phyloP scores from a whole-genome alignment of 179 eudicot genomes.

The Patellifolia procumbens region DNA sequence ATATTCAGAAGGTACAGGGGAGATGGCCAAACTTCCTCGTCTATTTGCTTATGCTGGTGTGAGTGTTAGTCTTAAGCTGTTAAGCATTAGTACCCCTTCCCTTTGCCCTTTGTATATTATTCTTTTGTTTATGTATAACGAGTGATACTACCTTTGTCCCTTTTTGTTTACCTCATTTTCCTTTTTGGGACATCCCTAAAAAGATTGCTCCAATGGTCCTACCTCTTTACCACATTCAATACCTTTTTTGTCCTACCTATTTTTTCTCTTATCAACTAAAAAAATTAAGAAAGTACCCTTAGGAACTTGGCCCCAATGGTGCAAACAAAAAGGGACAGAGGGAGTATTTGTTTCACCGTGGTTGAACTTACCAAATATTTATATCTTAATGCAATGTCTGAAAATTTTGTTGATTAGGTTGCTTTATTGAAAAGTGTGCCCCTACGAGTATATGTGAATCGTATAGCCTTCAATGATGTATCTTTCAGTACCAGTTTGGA shows the following conservation, averaged over 20 bases:
- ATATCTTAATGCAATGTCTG: not conserved
- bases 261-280: too few relatives aligned
- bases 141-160: not conserved
- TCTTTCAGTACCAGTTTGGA: slow-evolving; percentile 57
- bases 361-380: not conserved
- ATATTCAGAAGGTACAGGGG: slow-evolving; percentile 76
- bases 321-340: too few relatives aligned
- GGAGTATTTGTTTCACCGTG: too few relatives aligned
- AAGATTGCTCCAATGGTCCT: too few relatives aligned
- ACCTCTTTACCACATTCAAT: too few relatives aligned
- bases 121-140: not conserved
- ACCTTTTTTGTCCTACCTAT: too few relatives aligned
- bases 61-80: slow-evolving; percentile 25
- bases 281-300: too few relatives aligned
- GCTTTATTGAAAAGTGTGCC: slow-evolving; percentile 72
- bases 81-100: not conserved
- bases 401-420: slow-evolving; percentile 44
- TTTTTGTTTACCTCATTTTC: too few relatives aligned
- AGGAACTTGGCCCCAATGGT: too few relatives aligned
- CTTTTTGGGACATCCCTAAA: too few relatives aligned
- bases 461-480: slow-evolving; percentile 55
- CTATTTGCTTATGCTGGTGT: slow-evolving; percentile 87
- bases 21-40: slow-evolving; percentile 67
- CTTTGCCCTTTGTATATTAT: not conserved
- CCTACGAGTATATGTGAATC: slow-evolving; percentile 69